A percentile compares a stretch with the other conserved stretches of the same genome.
These are phyloP conservation scores for Pseudisothecium myosuroides DNA, from an alignment of 225 moss, liverwort and hornwort genomes.

Conservation along the genomic window DNA sequence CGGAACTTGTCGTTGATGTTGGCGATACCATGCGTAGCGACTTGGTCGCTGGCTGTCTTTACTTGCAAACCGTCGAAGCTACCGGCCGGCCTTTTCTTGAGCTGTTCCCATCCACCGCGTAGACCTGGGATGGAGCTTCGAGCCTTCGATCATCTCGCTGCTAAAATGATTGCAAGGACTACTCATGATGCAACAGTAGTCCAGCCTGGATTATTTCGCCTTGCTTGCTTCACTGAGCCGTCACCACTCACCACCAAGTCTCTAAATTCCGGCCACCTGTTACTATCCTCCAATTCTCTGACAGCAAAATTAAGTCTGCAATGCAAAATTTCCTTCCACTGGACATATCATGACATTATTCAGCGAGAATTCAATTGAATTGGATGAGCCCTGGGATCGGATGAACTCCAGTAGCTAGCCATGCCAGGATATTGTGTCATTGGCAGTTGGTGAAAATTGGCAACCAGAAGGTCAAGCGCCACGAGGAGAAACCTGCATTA, in stretches of 20 bases:
- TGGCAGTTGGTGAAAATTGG: background rate
- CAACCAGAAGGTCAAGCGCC: background rate
- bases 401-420: background rate
- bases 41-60: background rate
- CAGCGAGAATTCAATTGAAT: background rate
- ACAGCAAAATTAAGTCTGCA: background rate
- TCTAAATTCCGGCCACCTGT: background rate
- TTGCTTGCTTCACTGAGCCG: background rate
- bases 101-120: background rate
- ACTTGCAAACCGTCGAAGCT: background rate
- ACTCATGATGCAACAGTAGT: background rate
- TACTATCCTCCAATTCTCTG: background rate
- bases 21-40: background rate
- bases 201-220: background rate
- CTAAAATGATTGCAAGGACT: constrained; percentile 10
- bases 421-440: background rate
- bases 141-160: background rate
- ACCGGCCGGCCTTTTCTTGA: background rate
- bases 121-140: background rate
- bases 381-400: background rate
- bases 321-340: background rate
- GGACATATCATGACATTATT: background rate
- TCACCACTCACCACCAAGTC: background rate
- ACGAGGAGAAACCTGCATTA: background rate
- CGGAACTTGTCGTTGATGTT: background rate